A percentile compares a stretch with the other conserved stretches of the same genome.
phyloP scores from a whole-genome alignment of 108 stramenopile genomes.

The Skeletonema marinoi region DNA sequence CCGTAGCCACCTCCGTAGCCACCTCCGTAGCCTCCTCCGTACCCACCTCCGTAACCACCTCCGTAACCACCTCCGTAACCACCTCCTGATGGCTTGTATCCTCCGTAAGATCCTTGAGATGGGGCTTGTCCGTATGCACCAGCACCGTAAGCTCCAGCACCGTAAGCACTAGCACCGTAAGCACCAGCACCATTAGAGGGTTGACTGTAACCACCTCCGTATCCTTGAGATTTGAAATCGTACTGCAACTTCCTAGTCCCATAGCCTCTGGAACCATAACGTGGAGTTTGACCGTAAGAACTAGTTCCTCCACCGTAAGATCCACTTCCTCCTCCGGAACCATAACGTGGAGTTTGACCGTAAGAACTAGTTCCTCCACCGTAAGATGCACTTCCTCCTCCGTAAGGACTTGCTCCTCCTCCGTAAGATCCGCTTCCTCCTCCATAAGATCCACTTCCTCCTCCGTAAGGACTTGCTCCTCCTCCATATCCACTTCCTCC shows the following conservation, averaged over 20 bases:
- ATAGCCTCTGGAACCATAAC: not conserved
- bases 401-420: too few relatives aligned
- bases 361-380: too few relatives aligned
- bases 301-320: not conserved
- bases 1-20: too few relatives aligned
- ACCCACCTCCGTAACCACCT: too few relatives aligned
- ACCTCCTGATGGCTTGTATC: not conserved
- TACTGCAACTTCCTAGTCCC: not conserved
- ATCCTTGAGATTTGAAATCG: not conserved
- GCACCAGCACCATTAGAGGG: not conserved
- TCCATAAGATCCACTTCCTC: too few relatives aligned
- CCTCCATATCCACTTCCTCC: too few relatives aligned
- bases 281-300: not conserved
- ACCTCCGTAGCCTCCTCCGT: not conserved
- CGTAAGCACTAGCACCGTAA: not conserved
- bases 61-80: too few relatives aligned
- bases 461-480: not conserved
- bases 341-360: not conserved
- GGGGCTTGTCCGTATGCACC: not conserved
- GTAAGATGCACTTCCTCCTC: not conserved
- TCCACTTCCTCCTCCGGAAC: not conserved
- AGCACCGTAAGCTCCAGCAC: not conserved
- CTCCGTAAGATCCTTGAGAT: not conserved
- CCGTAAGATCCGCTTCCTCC: not conserved
- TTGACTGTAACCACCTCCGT: not conserved